phyloP scores from a whole-genome alignment of 495 filamentous ascomycete genomes.

The Tuber brumale region DNA sequence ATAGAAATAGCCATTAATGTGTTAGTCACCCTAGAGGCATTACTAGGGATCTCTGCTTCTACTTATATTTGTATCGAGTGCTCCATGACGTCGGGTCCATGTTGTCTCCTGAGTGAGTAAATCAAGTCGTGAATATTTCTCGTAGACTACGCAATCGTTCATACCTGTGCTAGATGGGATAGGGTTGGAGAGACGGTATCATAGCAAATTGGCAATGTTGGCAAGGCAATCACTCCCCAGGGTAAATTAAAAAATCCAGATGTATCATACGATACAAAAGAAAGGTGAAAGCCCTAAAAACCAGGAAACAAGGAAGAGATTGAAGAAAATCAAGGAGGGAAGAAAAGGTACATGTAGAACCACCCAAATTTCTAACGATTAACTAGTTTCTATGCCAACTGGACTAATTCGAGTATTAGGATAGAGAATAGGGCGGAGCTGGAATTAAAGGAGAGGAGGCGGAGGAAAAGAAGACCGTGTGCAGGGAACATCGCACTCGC shows the following conservation, averaged over 20 bases:
- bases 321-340: not conserved
- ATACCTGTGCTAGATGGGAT: not conserved
- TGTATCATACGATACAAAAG: too few species aligned
- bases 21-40: not conserved
- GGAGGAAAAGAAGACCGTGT: not conserved
- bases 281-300: not conserved
- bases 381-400: not conserved
- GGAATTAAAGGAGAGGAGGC: not conserved
- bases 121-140: not conserved
- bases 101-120: not conserved
- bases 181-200: not conserved
- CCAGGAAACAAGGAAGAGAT: too few species aligned
- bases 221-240: not conserved
- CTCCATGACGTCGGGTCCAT: not conserved
- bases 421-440: not conserved
- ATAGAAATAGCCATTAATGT: not conserved
- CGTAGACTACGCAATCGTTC: not conserved
- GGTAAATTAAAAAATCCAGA: not conserved
- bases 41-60: not conserved
- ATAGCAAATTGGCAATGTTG: not conserved
- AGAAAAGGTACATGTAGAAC: not conserved
- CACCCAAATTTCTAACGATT: not conserved
- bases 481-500: not conserved
- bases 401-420: not conserved
- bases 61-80: not conserved